Evolutionary conservation across 495 filamentous ascomycete species (phyloP), one percentile per base, ranked within the genome.

Genomic region (Aspergillus diversus): DNA sequence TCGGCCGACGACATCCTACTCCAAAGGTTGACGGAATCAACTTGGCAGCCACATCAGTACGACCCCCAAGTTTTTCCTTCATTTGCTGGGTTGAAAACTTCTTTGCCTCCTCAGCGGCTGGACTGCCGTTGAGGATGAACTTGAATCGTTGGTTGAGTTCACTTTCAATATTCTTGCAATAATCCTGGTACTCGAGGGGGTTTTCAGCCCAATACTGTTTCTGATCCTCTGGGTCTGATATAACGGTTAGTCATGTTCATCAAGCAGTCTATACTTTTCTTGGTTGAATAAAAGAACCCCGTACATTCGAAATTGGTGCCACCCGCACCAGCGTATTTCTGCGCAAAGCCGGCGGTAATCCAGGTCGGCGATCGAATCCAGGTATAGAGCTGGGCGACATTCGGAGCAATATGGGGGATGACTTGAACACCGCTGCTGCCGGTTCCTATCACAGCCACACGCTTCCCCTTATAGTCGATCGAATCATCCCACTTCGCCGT

Each of bases 101-200:
- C 12, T 12, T 37, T 5, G 55, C 55, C 35, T 47, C 35, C 9
- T 43, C 15, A 5, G 42, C 35, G 35, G 16, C 55, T 2, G 15
- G 17, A 6, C 9, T 27, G 9, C 55, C 55, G n/a, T 57, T 57
- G 55, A 57, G 7, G 13, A 57, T 57, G 37, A 57, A 57, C 9
- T 31, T 16, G 35, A 57, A 57, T 5, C 55, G 35, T 9, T 17
- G 39, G 55, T 57, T 57, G n/a, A 57, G 21, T 17, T 57, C 55
- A 5, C 13, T 17, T 42, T 57, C 55, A 39, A 57, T 32, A 27
- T 31, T 46, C 17, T 57, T 57, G 17, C 55, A 42, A 31, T 57
- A 57, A 6, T 31, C n/a, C 15, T 46, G 55, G 37, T 46, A 57
- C 21, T 57, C 39, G 15, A 21, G 16, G 5, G 55, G 17, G n/a